These are phyloP conservation scores for Hippophae tibetana DNA, from an alignment of 306 rosid species.

Conservation along the genomic window DNA sequence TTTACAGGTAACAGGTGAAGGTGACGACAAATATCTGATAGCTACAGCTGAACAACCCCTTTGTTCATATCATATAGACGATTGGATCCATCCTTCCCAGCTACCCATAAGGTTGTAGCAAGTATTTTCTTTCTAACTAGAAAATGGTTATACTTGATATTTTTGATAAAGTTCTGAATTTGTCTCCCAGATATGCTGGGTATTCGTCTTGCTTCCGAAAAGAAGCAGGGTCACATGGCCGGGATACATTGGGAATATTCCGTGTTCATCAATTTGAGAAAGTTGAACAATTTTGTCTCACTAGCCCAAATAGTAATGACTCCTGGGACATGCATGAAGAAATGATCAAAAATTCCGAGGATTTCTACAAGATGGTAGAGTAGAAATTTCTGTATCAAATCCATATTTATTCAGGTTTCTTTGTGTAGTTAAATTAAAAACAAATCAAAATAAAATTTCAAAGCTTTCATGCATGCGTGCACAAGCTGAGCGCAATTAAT, in stretches of 20 bases:
- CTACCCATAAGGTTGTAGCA: slow-evolving; percentile 64
- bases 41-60: slow-evolving; percentile 98
- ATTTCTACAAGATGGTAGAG: slow-evolving; percentile 61
- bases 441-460: background rate
- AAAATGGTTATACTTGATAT: background rate
- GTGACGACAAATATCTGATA: slow-evolving; percentile 93
- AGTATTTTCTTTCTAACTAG: slow-evolving; percentile 1
- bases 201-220: slow-evolving; percentile 94
- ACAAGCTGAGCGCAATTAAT: no score
- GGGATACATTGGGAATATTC: slow-evolving; percentile 90
- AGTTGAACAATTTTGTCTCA: slow-evolving; percentile 86
- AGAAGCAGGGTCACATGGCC: slow-evolving; percentile 98
- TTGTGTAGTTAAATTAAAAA: background rate
- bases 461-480: no score
- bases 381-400: background rate
- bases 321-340: slow-evolving; percentile 97
- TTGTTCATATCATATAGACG: slow-evolving; percentile 77
- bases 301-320: slow-evolving; percentile 70
- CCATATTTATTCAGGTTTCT: background rate
- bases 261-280: slow-evolving; percentile 96
- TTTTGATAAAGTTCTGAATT: no score
- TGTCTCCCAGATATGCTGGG: slow-evolving; percentile 69
- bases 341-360: slow-evolving; percentile 88
- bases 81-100: slow-evolving; percentile 93
- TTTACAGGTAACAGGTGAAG: slow-evolving; percentile 84